Base-by-base conservation (phyloP, 768 basidiomycete species). In the Mycena leptocephala region DNA sequence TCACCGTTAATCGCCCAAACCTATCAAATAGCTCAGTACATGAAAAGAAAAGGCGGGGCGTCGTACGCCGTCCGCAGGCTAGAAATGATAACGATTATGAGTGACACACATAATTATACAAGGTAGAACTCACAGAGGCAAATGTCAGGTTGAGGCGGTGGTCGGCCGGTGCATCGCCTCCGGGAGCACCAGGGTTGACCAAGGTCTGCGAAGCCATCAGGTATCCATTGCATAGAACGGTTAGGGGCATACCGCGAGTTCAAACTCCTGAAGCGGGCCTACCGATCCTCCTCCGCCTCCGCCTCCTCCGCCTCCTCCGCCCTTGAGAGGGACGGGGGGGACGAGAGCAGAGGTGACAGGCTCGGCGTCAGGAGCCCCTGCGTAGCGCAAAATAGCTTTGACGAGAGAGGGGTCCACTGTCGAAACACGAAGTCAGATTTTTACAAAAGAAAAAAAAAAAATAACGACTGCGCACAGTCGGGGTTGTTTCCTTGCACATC, bases 321-420 rank as follows among this genome's bases (percentile, higher is more conserved):
- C 26, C 6, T 22, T 28, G 22, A n/a, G 8, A 24, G 22, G 2
- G 3, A 37, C 33, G 22, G 14, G 77, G 35, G 65, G 4, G 6
- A 41, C 35, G 53, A 22, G 26, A 16, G 35, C 26, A 18, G 24
- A 51, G 11, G 24, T 41, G 24, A 24, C 53, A 11, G 64, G 89
- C 0, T 90, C 88, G 9, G 14, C 76, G 14, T 70, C 51, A 0
- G 86, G 83, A n/a, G 89, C 88, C 2, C 88, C 88, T 0, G 78
- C 76, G 75, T 90, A 90, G 39, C 85, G 84, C 20, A 90, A 82
- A 66, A 90, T 85, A 1, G 86, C 89, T 20, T 80, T 83, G 74
- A 85, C 88, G 69, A 79, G 77, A 5, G 84, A 79, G 4, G 73
- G 76, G 20, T 82, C 78, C 68, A 88, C 87, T 35, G 80, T n/a